These are phyloP conservation scores for Prunus persica DNA, from an alignment of 306 rosid species.

Conservation along the genomic window DNA sequence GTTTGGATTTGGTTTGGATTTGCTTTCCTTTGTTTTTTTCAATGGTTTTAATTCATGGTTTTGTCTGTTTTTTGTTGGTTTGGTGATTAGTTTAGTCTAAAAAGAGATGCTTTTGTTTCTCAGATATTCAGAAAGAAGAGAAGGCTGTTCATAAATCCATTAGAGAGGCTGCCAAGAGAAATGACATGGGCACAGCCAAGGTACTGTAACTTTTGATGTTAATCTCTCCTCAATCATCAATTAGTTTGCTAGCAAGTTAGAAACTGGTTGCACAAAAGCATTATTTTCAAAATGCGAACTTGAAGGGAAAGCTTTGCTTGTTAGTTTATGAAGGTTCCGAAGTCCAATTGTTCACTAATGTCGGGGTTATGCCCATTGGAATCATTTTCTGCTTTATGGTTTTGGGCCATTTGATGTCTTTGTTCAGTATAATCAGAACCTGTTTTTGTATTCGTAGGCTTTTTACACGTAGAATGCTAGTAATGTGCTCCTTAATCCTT, in stretches of 20 bases:
- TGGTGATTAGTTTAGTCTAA: neutral
- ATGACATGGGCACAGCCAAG: constrained; percentile 93
- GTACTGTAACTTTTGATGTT: constrained; percentile 26
- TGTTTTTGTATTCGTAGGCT: neutral
- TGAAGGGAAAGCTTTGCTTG: neutral
- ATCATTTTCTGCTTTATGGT: neutral
- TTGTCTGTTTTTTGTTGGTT: neutral
- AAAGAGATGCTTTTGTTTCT: constrained; percentile 19
- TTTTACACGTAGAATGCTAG: neutral
- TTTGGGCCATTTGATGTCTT: neutral
- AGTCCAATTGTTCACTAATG: neutral
- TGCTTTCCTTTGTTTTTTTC: neutral
- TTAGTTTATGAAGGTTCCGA: neutral
- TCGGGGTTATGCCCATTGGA: neutral
- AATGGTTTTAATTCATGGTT: neutral
- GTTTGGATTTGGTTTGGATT: neutral
- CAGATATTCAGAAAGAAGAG: constrained; percentile 85
- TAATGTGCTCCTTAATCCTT: neutral
- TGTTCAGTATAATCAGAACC: neutral
- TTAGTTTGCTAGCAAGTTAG: neutral
- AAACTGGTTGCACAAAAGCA: neutral
- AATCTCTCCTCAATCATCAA: neutral
- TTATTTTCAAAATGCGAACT: neutral
- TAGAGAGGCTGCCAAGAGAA: constrained; percentile 89
- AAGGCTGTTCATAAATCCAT: constrained; percentile 79